Base-by-base conservation (phyloP, 2,329 filamentous ascomycete species). In the Monilinia fructigena region DNA sequence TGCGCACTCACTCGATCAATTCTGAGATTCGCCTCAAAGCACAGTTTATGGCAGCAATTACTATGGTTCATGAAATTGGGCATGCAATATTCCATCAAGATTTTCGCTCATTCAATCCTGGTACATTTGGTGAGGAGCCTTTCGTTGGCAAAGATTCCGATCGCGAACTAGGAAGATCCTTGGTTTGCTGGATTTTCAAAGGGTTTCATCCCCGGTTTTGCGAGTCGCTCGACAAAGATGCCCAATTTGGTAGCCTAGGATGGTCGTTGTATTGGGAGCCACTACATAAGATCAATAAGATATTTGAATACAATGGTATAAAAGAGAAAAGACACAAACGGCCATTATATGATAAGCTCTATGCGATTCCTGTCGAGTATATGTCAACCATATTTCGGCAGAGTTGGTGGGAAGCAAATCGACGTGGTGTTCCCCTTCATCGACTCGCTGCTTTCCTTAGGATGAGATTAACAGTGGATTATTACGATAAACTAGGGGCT, bases 61-160 rank as follows among this genome's bases (percentile, higher is more conserved):
- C 74, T 20, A 72, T 75, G 59, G 67, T 68, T 2, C 74, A 75
- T 59, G 74, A 75, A 54, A 56, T 75, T 38, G 73, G 70, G 1
- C 73, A 75, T 68, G 66, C 66, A 2, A 68, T 74, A 18, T 72
- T 71, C 66, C 67, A 67, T 26, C 69, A 72, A 35, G 70, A 74
- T 63, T 72, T 69, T 35, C 52, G 68, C 40, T 70, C 63, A 50
- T 67, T 58, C 23, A 55, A 69, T 23, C 65, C 68, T n/a, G 53
- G 48, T 52, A 23, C 23, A 52, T 26, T 8, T 23, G 47, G 38
- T 8, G 45, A 66, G 8, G 72, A 74, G 53, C 73, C 73, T 7
- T 73, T 65, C 26, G 69, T 73, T 55, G 68, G 38, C 2, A 66
- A 70, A 31, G 62, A 71, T 62, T 65, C 55, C 53, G 53, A 47